Evolutionary conservation across 345 rosid species (phyloP), one percentile per base, ranked within the genome.

Genomic region (Clarkia xantiana): DNA sequence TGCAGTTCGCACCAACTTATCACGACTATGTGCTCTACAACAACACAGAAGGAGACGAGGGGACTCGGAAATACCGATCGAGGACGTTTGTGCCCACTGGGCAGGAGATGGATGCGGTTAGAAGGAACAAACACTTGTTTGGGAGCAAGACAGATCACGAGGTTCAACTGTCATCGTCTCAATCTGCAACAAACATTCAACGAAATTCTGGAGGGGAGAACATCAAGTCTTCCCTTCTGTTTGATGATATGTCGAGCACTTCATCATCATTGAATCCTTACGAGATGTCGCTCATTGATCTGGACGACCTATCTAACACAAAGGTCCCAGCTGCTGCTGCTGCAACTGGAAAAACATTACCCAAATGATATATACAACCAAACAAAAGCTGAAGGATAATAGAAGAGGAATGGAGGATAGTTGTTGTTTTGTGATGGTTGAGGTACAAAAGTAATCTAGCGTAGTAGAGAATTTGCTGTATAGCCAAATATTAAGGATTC

Each of bases 41-140:
- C 68, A 86, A 87, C 14, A 76, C 58, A 25, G 95, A 79, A 46
- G 87, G 91, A 50, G 96, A 84, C 36, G 99, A 84, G 50, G 96
- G 94, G 59, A 77, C 88, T 45, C 72, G 82, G 58, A 93, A 93
- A 67, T 93, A 87, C 55, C 65, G 94, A 45, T 82, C 96, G 0
- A 73, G 96, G 20, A 93, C 96, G 41, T 93, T 93, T 72, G 99
- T 93, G 67, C 99, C 96, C 9, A 93, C 99, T 49, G 96, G 99
- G 42, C 88, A 71, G 9, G 99, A 93, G 64, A 93, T 93, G 96
- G 99, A 93, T 71, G 82, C 81, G 18, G 86, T 80, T 42, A 78
- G 96, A 76, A 93, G 65, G 72, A 84, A 84, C 79, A 84, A 79
- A 60, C 72, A 64, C 63, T 42, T 76, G 61, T 65, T 70, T 44